Percentiles rank a stretch among this genome's conserved stretches.
Conservation (phyloP, 306 rosid genomes). For the Fragaria iinumae region DNA sequence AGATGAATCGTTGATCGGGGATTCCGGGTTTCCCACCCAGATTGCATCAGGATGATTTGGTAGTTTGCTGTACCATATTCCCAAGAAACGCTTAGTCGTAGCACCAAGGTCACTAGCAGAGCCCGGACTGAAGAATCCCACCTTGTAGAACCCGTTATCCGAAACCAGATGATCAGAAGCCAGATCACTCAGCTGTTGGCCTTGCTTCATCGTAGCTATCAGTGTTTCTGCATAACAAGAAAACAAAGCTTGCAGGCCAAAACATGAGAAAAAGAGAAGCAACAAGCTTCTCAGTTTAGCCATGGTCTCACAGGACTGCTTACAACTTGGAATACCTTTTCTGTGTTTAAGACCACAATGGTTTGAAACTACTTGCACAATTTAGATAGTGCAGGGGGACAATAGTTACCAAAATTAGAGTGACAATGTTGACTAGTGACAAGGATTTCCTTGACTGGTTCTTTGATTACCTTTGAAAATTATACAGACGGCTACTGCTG, state of each 20-base stretch:
- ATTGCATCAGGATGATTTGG: slow-evolving; percentile 29
- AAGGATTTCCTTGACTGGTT: not conserved
- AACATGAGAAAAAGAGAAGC: slow-evolving; percentile 1
- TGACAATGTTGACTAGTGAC: not conserved
- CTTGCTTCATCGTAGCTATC: slow-evolving; percentile 3
- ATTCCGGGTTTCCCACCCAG: slow-evolving; percentile 27
- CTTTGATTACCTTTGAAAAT: not conserved
- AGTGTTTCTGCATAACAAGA: not conserved
- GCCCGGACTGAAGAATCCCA: slow-evolving; percentile 30
- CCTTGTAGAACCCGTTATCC: slow-evolving; percentile 11
- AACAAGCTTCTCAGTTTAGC: not conserved
- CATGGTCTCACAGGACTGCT: not conserved
- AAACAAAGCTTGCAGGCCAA: not conserved
- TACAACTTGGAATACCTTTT: not conserved
- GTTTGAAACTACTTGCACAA: not conserved
- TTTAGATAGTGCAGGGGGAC: not conserved
- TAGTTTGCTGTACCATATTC: slow-evolving; percentile 24
- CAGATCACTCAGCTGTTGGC: slow-evolving; percentile 14
- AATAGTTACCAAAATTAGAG: not conserved
- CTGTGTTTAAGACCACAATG: not conserved
- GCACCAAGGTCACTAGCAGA: slow-evolving; percentile 2
- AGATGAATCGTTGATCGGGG: slow-evolving; percentile 13
- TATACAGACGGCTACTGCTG: not conserved
- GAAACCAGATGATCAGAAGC: slow-evolving; percentile 11
- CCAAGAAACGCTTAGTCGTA: slow-evolving; percentile 17